These are phyloP conservation scores for Nadsonia fulvescens DNA, from an alignment of 805 yeast genomes.

Conservation along the genomic window DNA sequence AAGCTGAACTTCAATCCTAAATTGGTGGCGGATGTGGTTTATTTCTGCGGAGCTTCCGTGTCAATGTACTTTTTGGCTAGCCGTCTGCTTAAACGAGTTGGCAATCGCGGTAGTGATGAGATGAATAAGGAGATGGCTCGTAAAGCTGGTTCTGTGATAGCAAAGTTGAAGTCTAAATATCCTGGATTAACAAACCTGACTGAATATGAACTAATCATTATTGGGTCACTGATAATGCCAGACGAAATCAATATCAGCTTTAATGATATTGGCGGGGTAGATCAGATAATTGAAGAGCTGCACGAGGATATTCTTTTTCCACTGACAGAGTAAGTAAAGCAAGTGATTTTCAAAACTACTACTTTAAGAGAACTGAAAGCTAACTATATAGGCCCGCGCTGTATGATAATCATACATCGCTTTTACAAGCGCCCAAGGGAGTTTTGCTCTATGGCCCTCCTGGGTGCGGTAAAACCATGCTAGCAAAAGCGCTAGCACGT, in stretches of 20 bases:
- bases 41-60: constrained; percentile 45
- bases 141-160: constrained; percentile 37
- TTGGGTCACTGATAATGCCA: constrained; percentile 67
- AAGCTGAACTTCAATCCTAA: constrained; percentile 11
- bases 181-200: constrained; percentile 44
- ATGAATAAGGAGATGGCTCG: constrained; percentile 47
- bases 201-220: constrained; percentile 54
- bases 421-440: constrained; percentile 85
- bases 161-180: constrained; percentile 35
- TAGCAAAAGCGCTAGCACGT: constrained; percentile 84
- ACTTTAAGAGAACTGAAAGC: constrained; percentile 8
- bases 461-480: constrained; percentile 94
- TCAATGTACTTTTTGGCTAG: constrained; percentile 47
- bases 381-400: constrained; percentile 37
- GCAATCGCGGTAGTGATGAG: constrained; percentile 28
- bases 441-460: constrained; percentile 89
- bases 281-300: constrained; percentile 61
- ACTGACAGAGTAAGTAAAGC: constrained; percentile 27
- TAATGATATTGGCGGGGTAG: constrained; percentile 78
- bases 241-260: constrained; percentile 63
- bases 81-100: constrained; percentile 25
- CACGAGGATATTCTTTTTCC: constrained; percentile 82
- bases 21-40: constrained; percentile 25
- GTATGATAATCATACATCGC: constrained; percentile 44
- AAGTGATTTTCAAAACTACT: neutral